Conservation (phyloP, 495 filamentous ascomycete genomes). For the Thozetella sp. region DNA sequence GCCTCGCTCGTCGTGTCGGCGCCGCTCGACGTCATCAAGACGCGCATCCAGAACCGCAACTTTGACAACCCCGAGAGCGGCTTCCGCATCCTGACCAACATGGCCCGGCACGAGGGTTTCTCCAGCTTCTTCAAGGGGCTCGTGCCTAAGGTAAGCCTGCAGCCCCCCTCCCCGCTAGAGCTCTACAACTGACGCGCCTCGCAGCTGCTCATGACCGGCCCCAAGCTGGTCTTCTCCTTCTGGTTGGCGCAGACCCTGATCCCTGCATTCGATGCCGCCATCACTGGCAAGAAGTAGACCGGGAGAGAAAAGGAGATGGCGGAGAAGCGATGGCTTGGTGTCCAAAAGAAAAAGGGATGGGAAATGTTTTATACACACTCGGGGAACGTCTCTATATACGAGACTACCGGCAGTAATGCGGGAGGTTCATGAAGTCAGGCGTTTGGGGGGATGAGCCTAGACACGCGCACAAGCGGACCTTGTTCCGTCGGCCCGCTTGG, state of each 20-base stretch:
- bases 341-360: too few relatives aligned
- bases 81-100: slow-evolving; percentile 83
- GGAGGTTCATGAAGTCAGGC: too few relatives aligned
- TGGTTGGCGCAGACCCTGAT: slow-evolving; percentile 97
- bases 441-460: too few relatives aligned
- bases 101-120: slow-evolving; percentile 86
- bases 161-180: not conserved
- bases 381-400: too few relatives aligned
- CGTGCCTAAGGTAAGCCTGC: slow-evolving; percentile 70
- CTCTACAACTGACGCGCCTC: slow-evolving; percentile 9
- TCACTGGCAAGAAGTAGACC: slow-evolving; percentile 19
- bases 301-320: too few relatives aligned
- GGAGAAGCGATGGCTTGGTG: too few relatives aligned
- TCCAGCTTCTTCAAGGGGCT: slow-evolving; percentile 96
- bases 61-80: slow-evolving; percentile 97
- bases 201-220: slow-evolving; percentile 94
- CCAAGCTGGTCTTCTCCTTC: slow-evolving; percentile 99
- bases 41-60: slow-evolving; percentile 97
- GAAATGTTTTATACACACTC: too few relatives aligned
- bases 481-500: too few relatives aligned
- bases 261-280: slow-evolving; percentile 52
- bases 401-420: too few relatives aligned
- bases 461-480: too few relatives aligned
- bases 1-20: slow-evolving; percentile 92
- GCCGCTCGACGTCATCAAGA: slow-evolving; percentile 98